Evolutionary conservation across 768 basidiomycete genomes (phyloP), one percentile per base, ranked within the genome.

Genomic region (Mycena rosella): DNA sequence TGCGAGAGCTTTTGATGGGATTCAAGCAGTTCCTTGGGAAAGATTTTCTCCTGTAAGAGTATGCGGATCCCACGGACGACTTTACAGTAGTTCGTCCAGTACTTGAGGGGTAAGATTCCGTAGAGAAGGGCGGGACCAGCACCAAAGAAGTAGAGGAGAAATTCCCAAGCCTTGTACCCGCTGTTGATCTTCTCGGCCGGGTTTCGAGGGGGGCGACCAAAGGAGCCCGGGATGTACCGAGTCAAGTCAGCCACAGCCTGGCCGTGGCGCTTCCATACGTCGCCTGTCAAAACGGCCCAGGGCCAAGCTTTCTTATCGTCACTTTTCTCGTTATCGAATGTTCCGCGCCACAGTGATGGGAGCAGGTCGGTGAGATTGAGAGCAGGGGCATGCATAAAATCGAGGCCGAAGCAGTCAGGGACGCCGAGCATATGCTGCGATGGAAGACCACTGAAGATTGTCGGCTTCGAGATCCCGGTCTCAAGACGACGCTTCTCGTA

Each of bases 381-480:
- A 26, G 27, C 11, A 2, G 57, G 38, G 27, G 49, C 20, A 38
- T 61, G 60, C 60, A 61, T 52, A 17, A 26, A 20, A n/a, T 61
- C 60, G 7, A 40, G 24, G 0, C 8, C 34, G 27, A 61, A 53
- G 15, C 30, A 36, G 18, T 14, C 60, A 13, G 60, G 60, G 18
- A 61, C 27, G 2, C 38, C 60, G 17, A 61, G 48, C 8, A 40
- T 53, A n/a, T 53, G 60, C 0, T 42, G 24, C 0, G 53, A 51
- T 0, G 51, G n/a, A 9, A 87, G 71, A 0, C 80, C 82, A 18
- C 73, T 72, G 24, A 86, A 77, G 17, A 86, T 74, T 0, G 72
- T 78, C 0, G 80, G 79, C 38, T 80, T 81, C 0, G 59, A 72
- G 14, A 85, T 73, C 0, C 83, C 83, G 1, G 80, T 83, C 5